Conservation (phyloP, 2,329 filamentous ascomycete species). For the Ophiostoma fasciatum region DNA sequence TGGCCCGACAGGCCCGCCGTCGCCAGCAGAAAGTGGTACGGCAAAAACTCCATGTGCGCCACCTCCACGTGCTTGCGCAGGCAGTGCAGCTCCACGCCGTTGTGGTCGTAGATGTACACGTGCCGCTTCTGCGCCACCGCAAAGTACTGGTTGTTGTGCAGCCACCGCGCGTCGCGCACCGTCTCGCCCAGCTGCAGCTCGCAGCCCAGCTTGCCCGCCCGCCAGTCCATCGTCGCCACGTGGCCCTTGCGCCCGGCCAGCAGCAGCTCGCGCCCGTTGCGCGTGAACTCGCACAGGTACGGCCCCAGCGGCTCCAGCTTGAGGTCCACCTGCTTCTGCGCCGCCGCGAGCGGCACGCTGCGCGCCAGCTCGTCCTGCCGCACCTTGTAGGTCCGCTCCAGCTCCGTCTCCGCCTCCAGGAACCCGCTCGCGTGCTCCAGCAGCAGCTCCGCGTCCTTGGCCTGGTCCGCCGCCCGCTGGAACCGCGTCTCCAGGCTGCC, state of each 20-base stretch:
- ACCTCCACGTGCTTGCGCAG: conserved; percentile 83
- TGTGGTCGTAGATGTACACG: conserved; percentile 88
- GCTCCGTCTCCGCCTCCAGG: conserved; percentile 71
- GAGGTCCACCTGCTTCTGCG: conserved; percentile 85
- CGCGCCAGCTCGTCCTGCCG: conserved; percentile 72
- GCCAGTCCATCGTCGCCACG: conserved; percentile 93
- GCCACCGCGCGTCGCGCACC: conserved; percentile 74
- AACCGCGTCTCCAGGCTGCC: conserved; percentile 69
- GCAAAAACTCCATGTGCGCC: conserved; percentile 85
- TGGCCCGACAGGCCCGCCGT: conserved; percentile 72
- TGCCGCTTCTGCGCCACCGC: conserved; percentile 93
- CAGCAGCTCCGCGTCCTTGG: conserved; percentile 90
- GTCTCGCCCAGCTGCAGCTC: conserved; percentile 81
- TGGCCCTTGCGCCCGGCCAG: conserved; percentile 86
- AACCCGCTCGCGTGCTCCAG: conserved; percentile 78
- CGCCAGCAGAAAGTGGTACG: conserved; percentile 87
- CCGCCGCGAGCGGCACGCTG: conserved; percentile 65
- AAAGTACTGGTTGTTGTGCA: conserved; percentile 91
- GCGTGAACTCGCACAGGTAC: conserved; percentile 76
- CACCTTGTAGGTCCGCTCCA: conserved; percentile 87
- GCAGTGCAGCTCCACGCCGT: conserved; percentile 85
- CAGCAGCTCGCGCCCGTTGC: conserved; percentile 75
- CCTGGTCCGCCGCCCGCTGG: conserved; percentile 63
- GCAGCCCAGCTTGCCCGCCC: conserved; percentile 77
- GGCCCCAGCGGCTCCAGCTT: conserved; percentile 72